Evolutionary conservation across 2,329 filamentous ascomycete genomes (phyloP), one percentile per base, ranked within the genome.

Genomic region (Xylaria sp.): DNA sequence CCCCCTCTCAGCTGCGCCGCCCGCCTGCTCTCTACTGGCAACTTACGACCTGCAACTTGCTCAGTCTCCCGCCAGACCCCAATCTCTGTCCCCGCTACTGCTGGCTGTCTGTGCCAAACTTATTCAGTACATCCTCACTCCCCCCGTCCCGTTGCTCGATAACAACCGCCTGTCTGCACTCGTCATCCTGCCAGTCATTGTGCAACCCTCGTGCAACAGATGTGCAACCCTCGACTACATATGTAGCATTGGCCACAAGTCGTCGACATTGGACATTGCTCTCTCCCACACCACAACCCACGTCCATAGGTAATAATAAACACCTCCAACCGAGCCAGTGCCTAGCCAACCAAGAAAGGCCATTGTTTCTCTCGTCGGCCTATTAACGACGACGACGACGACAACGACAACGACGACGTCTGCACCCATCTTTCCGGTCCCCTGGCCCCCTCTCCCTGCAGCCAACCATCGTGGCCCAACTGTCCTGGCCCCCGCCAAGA

Each of bases 101-200:
- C 58, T 50, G 54, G 57, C 23, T 53, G 37, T 50, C 61, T 51
- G 54, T 50, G 29, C 50, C 61, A 50, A 12, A 29, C 60, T 48
- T 37, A 25, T 32, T 61, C 58, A 21, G 40, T 44, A n/a, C 40
- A 44, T 44, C 40, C 16, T 44, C n/a, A 8, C 40, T 44, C 40
- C 18, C 40, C 40, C 40, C 40, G 16, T 5, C 40, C 70, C 64
- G 69, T 70, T 73, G 67, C 73, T 71, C 60, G 70, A 74, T 65
- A 66, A 70, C 70, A 72, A 65, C 70, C 63, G 57, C 58, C 58
- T 54, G 53, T 65, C 67, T 72, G 71, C 65, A 65, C 67, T 72
- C 69, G 66, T 64, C 62, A 73, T 74, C 69, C 72, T 66, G 69
- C 71, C 57, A 66, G 16, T 48, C 27, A 25, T 35, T 29, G 63